These are phyloP conservation scores for Trichoderma sp. DNA, from an alignment of 2,329 filamentous ascomycete species.

Conservation along the genomic window DNA sequence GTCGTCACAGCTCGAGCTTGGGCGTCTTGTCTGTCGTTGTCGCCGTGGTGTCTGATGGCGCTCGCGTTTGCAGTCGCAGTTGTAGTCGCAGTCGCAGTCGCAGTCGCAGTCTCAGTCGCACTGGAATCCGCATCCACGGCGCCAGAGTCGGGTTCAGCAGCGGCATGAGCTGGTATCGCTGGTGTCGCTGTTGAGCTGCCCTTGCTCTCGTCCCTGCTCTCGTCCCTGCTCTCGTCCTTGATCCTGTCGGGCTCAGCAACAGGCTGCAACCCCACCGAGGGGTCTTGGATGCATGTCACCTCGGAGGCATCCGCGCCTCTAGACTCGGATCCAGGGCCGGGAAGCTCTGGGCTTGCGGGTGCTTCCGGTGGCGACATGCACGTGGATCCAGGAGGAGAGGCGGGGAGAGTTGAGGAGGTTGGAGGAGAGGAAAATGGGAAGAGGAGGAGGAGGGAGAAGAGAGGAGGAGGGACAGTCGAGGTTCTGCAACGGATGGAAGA, in stretches of 20 bases:
- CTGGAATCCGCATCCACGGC: not conserved
- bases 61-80: not conserved
- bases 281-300: slow-evolving; percentile 25
- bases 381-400: not conserved
- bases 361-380: slow-evolving; percentile 39
- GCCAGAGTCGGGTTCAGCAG: not conserved
- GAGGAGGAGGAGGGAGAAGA: not conserved
- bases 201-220: not conserved
- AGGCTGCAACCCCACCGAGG: slow-evolving; percentile 17
- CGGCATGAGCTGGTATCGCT: not conserved
- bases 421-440: not conserved
- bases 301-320: slow-evolving; percentile 25
- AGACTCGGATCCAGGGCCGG: slow-evolving; percentile 27
- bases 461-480: not conserved
- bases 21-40: not conserved
- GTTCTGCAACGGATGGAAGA: not conserved
- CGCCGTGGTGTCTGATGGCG: not conserved
- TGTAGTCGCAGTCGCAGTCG: not conserved
- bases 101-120: not conserved
- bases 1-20: not conserved
- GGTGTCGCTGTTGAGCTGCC: not conserved
- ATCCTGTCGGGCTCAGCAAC: not conserved
- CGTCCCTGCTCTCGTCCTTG: not conserved
- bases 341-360: slow-evolving; percentile 27
- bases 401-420: not conserved